These are phyloP conservation scores for Linnemannia exigua DNA, from an alignment of 192 early-diverging fungal genomes.

Conservation along the genomic window DNA sequence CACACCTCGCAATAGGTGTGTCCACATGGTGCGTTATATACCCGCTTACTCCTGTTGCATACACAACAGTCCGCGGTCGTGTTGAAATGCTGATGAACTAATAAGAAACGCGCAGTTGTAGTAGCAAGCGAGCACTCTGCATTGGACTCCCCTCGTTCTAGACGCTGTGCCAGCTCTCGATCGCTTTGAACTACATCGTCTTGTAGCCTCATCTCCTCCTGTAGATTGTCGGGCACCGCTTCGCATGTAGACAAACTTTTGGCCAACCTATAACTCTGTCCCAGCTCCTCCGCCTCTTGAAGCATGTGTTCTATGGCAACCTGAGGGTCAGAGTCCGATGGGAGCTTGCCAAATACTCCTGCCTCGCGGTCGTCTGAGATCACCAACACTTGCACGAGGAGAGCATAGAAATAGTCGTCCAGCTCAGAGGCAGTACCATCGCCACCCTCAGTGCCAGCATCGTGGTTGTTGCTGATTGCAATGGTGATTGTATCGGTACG, in stretches of 20 bases:
- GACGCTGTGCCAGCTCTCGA: slow-evolving; percentile 19
- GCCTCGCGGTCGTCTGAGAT: slow-evolving; percentile 18
- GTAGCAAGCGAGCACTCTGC: slow-evolving; percentile 4
- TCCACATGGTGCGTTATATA: slow-evolving; percentile 27
- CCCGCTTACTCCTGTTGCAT: not conserved
- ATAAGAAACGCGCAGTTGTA: slow-evolving; percentile 6
- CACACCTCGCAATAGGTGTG: slow-evolving; percentile 31
- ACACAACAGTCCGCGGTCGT: slow-evolving; percentile 16
- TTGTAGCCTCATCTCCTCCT: slow-evolving; percentile 9
- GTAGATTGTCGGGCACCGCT: not conserved
- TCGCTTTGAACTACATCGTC: not conserved
- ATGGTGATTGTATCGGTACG: too few species aligned
- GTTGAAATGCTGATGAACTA: not conserved
- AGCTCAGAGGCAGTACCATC: not conserved
- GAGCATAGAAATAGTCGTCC: slow-evolving; percentile 13
- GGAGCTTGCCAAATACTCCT: slow-evolving; percentile 21
- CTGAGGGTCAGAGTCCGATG: slow-evolving; percentile 13
- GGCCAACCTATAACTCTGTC: slow-evolving; percentile 16
- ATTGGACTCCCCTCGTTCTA: slow-evolving; percentile 4
- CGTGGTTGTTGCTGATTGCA: not conserved
- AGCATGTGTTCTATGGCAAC: slow-evolving; percentile 27
- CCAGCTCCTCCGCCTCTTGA: slow-evolving; percentile 22
- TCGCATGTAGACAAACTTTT: slow-evolving; percentile 21
- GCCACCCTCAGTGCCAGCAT: not conserved
- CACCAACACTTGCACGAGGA: not conserved